Evolutionary conservation across 148 eudicot species (phyloP).

Genomic region (Diospyros kaki): DNA sequence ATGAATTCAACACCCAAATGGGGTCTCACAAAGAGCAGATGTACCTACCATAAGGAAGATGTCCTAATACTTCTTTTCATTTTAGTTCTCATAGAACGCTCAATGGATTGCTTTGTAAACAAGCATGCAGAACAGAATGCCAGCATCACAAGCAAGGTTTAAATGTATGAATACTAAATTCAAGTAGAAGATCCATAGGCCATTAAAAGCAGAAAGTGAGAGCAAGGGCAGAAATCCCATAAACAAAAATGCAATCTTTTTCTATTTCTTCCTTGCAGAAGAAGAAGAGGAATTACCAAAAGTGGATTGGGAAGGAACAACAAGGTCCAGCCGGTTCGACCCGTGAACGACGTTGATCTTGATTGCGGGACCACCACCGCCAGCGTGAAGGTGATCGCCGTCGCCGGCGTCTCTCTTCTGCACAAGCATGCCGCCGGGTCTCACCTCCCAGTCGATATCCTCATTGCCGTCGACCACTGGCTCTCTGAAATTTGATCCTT

Average conservation of each 20-base stretch:
- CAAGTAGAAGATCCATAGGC: background rate
- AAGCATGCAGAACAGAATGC: constrained; percentile 2
- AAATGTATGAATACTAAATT: background rate
- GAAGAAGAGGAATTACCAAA: constrained; percentile 42
- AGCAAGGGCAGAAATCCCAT: background rate
- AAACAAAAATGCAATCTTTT: background rate
- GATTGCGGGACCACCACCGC: constrained; percentile 11
- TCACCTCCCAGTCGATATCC: constrained; percentile 12
- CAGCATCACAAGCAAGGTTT: background rate
- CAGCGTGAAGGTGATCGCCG: background rate
- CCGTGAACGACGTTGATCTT: constrained; percentile 56
- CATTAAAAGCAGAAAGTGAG: background rate
- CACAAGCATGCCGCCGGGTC: constrained; percentile 7
- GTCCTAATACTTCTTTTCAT: background rate
- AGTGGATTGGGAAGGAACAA: constrained; percentile 41
- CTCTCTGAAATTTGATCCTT: constrained; percentile 4
- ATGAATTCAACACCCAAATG: background rate
- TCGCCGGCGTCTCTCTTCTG: constrained; percentile 2
- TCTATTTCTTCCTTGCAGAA: background rate
- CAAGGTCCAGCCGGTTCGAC: constrained; percentile 35
- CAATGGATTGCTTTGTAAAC: background rate
- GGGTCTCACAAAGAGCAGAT: background rate
- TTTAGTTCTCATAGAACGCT: background rate
- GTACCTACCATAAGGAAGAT: background rate
- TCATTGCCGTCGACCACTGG: background rate